phyloP scores from a whole-genome alignment of 176 grass and related monocot genomes.

The Phragmites australis region DNA sequence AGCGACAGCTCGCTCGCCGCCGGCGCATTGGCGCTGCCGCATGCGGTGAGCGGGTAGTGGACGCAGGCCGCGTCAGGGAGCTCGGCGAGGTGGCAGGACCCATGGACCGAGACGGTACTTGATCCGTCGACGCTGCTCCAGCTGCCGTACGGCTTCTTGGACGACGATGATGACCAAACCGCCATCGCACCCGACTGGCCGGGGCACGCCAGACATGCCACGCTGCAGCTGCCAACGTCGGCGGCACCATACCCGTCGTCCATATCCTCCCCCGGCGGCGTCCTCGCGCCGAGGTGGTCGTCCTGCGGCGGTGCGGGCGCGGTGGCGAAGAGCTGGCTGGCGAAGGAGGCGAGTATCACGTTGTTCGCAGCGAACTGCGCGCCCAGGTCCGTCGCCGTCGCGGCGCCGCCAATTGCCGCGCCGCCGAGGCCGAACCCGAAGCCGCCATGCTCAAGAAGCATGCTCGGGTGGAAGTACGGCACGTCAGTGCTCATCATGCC shows the following conservation, averaged over 20 bases:
- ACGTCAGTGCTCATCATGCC: conserved; percentile 39
- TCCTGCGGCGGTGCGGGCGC: conserved; percentile 28
- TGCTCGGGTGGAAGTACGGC: conserved; percentile 41
- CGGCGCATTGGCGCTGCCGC: not conserved
- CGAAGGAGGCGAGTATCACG: conserved; percentile 40
- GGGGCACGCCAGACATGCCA: conserved; percentile 29
- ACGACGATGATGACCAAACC: conserved; percentile 19
- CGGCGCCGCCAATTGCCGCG: not conserved
- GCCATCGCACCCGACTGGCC: conserved; percentile 6
- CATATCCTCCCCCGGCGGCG: conserved; percentile 34
- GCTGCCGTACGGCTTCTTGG: not conserved
- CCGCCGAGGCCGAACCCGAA: conserved; percentile 33
- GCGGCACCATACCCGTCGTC: not conserved
- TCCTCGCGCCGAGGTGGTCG: conserved; percentile 2
- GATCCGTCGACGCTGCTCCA: conserved; percentile 33
- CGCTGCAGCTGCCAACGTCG: conserved; percentile 16
- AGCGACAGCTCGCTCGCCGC: conserved; percentile 65
- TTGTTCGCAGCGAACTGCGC: conserved; percentile 37
- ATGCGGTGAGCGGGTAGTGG: not conserved
- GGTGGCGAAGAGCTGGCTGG: conserved; percentile 38
- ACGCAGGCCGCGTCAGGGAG: conserved; percentile 19
- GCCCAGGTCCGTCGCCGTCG: conserved; percentile 1
- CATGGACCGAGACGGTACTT: not conserved
- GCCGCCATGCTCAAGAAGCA: conserved; percentile 42
- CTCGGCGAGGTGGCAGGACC: conserved; percentile 26